phyloP scores from a whole-genome alignment of 2,329 filamentous ascomycete genomes.

The Aureobasidium pullulans region DNA sequence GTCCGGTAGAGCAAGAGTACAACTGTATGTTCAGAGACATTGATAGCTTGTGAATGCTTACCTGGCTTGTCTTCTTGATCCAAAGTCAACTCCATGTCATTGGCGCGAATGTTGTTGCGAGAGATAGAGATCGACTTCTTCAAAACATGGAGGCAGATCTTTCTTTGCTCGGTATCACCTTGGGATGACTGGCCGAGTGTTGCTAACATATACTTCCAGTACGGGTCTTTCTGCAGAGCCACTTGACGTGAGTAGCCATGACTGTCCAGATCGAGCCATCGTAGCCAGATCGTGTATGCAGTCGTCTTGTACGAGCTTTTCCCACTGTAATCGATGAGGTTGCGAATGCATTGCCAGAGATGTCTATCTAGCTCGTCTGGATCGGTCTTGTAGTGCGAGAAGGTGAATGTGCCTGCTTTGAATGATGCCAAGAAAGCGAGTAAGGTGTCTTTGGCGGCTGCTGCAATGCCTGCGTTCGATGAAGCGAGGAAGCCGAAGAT shows the following conservation, averaged over 20 bases:
- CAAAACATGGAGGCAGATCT: conserved; percentile 39
- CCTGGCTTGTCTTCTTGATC: conserved; percentile 16
- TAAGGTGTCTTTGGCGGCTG: conserved; percentile 12
- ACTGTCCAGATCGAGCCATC: conserved; percentile 15
- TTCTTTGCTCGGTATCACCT: conserved; percentile 39
- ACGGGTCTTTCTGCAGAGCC: conserved; percentile 22
- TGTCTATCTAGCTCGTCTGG: conserved; percentile 5
- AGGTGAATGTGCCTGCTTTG: neutral
- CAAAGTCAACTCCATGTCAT: conserved; percentile 6
- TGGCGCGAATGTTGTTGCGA: conserved; percentile 10
- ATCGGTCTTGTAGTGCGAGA: conserved; percentile 1
- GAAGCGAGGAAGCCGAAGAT: conserved; percentile 5
- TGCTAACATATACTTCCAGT: conserved; percentile 33
- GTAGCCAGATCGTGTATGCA: conserved; percentile 15
- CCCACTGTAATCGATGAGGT: neutral
- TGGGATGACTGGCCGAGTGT: conserved; percentile 28
- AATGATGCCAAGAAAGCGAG: conserved; percentile 12
- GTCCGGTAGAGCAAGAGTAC: too few species aligned
- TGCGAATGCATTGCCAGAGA: conserved; percentile 9
- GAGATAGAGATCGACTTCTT: conserved; percentile 30
- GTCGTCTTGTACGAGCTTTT: conserved; percentile 8
- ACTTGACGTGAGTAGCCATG: neutral
- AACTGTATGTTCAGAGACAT: neutral
- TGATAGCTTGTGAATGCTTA: conserved; percentile 12
- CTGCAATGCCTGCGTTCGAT: conserved; percentile 1